These are phyloP conservation scores for Blastobotrys robertii DNA, from an alignment of 805 yeast species.

Conservation along the genomic window DNA sequence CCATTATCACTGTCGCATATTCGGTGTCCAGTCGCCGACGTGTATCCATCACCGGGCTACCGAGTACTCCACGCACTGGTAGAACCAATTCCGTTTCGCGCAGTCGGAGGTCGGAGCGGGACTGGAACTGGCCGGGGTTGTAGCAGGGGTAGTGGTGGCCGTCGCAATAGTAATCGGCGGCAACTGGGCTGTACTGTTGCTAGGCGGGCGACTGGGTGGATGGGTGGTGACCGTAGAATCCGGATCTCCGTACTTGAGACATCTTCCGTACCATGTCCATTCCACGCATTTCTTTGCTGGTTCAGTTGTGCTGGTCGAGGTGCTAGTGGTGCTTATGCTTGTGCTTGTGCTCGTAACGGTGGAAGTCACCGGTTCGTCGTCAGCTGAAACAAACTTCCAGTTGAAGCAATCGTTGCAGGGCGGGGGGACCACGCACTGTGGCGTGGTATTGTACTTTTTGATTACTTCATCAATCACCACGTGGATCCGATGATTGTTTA, in stretches of 20 bases:
- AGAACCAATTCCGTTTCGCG: constrained; percentile 15
- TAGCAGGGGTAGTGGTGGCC: background rate
- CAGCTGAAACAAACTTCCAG: constrained; percentile 56
- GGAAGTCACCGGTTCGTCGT: constrained; percentile 3
- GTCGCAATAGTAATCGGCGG: background rate
- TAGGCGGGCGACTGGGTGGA: background rate
- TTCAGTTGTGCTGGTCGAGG: constrained; percentile 20
- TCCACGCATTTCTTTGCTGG: constrained; percentile 40
- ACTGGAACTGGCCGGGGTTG: background rate
- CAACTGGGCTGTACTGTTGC: background rate
- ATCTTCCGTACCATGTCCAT: constrained; percentile 63
- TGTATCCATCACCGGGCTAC: too few relatives aligned
- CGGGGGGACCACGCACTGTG: constrained; percentile 62
- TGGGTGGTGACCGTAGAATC: background rate
- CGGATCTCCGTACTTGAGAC: constrained; percentile 30
- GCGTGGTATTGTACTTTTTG: constrained; percentile 61
- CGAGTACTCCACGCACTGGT: constrained; percentile 14
- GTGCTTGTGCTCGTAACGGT: constrained; percentile 7
- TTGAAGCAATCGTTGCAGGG: constrained; percentile 86
- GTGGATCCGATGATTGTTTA: constrained; percentile 82
- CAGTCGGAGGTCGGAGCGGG: background rate
- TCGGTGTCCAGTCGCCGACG: too few relatives aligned
- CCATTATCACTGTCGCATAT: too few relatives aligned
- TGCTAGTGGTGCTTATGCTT: constrained; percentile 7
- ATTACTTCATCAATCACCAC: constrained; percentile 81